Evolutionary conservation across 768 basidiomycete genomes (phyloP), one percentile per base, ranked within the genome.

Genomic region (Coprinopsis sp.): DNA sequence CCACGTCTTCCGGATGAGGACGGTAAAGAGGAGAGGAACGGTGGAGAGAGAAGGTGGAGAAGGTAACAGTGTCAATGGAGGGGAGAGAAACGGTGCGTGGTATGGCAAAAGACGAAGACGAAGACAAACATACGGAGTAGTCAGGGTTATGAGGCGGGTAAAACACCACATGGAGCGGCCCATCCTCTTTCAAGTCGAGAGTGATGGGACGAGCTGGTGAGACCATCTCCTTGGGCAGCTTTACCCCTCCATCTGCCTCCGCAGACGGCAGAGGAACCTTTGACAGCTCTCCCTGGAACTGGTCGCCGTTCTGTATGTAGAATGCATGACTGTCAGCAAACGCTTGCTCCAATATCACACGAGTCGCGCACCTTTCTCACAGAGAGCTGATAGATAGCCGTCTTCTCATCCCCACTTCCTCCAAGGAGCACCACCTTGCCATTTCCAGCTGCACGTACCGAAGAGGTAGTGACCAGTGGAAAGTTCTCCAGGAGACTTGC

Each of bases 81-180:
- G n/a, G n/a, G n/a, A n/a, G n/a, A n/a, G n/a, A n/a, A n/a, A n/a
- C n/a, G n/a, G n/a, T n/a, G n/a, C n/a, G n/a, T n/a, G n/a, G n/a
- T n/a, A n/a, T n/a, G n/a, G n/a, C n/a, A n/a, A n/a, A n/a, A n/a
- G n/a, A n/a, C n/a, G n/a, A n/a, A n/a, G n/a, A n/a, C n/a, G n/a
- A n/a, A n/a, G n/a, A n/a, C n/a, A n/a, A n/a, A n/a, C n/a, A n/a
- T n/a, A n/a, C 55, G n/a, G n/a, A n/a, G 51, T 81, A 88, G 0
- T 66, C 58, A 0, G 83, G 81, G 55, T 87, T 87, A 39, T 65
- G 72, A 0, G 88, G 88, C 0, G 78, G 68, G 54, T 84, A 86
- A 56, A 74, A 85, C 19, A 87, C 68, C n/a, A 79, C 77, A 57
- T 89, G 74, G 12, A 87, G 56, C 1, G 73, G 37, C 13, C 19